These are phyloP conservation scores for Mycosarcoma mackinlayi DNA, from an alignment of 1,284 basidiomycete genomes.

Conservation along the genomic window DNA sequence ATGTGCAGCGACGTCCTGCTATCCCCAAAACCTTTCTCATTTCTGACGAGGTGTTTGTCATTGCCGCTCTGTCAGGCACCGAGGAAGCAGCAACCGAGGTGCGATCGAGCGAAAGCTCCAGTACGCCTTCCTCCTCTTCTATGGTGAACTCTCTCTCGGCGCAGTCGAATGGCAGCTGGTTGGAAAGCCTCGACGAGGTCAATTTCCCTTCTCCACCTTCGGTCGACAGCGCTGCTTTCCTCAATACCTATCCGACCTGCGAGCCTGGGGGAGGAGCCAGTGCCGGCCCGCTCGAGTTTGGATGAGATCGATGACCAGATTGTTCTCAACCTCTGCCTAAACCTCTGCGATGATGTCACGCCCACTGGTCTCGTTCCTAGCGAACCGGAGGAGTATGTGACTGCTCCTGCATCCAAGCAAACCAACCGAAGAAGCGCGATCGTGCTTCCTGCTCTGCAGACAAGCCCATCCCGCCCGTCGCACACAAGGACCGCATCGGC, in stretches of 20 bases:
- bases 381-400: constrained; percentile 4
- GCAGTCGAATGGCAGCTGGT: constrained; percentile 17
- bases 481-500: constrained; percentile 13
- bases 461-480: not conserved
- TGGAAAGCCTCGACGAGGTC: constrained; percentile 5
- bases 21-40: constrained; percentile 19
- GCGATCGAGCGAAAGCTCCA: constrained; percentile 14
- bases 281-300: constrained; percentile 20
- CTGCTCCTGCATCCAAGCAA: not conserved
- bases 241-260: not conserved
- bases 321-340: constrained; percentile 16
- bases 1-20: constrained; percentile 4
- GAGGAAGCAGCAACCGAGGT: not conserved
- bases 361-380: not conserved
- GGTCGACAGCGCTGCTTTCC: constrained; percentile 10
- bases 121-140: not conserved
- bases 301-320: constrained; percentile 38
- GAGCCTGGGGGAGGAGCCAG: not conserved
- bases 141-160: constrained; percentile 1
- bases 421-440: constrained; percentile 5
- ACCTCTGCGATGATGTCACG: constrained; percentile 19
- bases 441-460: constrained; percentile 1
- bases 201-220: not conserved
- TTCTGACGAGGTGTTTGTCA: constrained; percentile 31
- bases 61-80: not conserved